Evolutionary conservation across 176 grass and related monocot species (phyloP).

Genomic region (Zizania latifolia): DNA sequence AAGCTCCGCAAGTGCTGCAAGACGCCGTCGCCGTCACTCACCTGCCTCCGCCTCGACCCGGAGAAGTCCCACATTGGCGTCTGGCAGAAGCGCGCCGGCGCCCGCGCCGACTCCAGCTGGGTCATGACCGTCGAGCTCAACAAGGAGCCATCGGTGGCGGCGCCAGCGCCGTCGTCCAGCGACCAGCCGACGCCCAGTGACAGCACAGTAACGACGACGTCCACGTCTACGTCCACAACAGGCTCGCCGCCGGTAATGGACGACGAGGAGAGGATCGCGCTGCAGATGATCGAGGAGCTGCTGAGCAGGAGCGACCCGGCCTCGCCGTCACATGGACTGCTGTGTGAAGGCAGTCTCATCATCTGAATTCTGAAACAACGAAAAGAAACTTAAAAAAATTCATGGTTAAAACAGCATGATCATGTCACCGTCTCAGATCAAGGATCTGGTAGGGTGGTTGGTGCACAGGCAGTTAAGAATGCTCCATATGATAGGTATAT

Average conservation of each 20-base stretch:
- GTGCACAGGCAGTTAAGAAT: slow-evolving; percentile 53
- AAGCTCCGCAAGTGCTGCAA: slow-evolving; percentile 96
- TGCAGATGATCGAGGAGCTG: slow-evolving; percentile 99
- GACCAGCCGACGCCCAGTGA: background rate
- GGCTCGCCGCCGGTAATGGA: slow-evolving; percentile 44
- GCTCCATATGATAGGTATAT: slow-evolving; percentile 41
- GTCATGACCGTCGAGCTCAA: slow-evolving; percentile 96
- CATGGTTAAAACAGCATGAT: slow-evolving; percentile 35
- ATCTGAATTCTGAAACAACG: slow-evolving; percentile 36
- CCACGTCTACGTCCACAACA: slow-evolving; percentile 18
- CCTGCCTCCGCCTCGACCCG: slow-evolving; percentile 92
- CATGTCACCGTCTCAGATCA: slow-evolving; percentile 43
- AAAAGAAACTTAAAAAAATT: background rate
- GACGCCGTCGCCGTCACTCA: slow-evolving; percentile 87
- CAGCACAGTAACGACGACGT: background rate
- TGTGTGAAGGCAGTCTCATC: slow-evolving; percentile 39
- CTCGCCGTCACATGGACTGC: slow-evolving; percentile 44
- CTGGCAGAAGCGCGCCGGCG: slow-evolving; percentile 96
- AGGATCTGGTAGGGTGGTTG: slow-evolving; percentile 55
- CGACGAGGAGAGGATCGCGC: slow-evolving; percentile 81
- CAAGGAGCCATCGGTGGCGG: slow-evolving; percentile 18
- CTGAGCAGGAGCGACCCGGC: slow-evolving; percentile 52
- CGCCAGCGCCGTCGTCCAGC: background rate
- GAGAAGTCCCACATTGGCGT: slow-evolving; percentile 99
- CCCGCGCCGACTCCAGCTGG: slow-evolving; percentile 91